phyloP scores from a whole-genome alignment of 495 filamentous ascomycete species.

The Penicillium manginii region DNA sequence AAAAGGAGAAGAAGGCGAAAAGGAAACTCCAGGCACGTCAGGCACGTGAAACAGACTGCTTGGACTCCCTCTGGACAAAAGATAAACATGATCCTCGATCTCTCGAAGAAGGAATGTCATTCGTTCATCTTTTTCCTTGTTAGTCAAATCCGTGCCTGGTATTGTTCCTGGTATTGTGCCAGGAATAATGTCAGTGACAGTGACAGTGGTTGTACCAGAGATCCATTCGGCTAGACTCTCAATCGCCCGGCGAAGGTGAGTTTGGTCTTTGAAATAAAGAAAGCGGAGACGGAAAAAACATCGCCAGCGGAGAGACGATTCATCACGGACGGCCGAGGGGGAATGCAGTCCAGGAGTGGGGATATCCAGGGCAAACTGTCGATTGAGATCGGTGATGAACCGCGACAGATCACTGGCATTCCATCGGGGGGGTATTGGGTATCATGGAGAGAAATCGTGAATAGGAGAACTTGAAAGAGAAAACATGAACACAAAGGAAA shows the following conservation, averaged over 20 bases:
- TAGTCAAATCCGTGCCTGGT: neutral
- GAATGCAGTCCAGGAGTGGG: neutral
- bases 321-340: neutral
- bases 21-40: too few species aligned
- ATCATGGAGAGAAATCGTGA: neutral
- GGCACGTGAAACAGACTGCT: neutral
- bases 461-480: neutral
- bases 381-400: neutral
- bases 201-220: neutral
- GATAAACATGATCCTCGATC: neutral
- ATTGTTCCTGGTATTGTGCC: too few species aligned
- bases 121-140: neutral
- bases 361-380: neutral
- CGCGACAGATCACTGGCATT: neutral
- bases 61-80: neutral
- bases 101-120: neutral
- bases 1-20: too few species aligned
- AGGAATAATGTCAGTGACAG: too few species aligned
- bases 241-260: neutral
- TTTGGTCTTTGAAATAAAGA: neutral
- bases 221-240: neutral
- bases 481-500: neutral
- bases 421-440: neutral
- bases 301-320: neutral
- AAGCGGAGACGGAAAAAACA: neutral